These are phyloP conservation scores for Nannochloropsis salina DNA, from an alignment of 108 stramenopile species.

Conservation along the genomic window DNA sequence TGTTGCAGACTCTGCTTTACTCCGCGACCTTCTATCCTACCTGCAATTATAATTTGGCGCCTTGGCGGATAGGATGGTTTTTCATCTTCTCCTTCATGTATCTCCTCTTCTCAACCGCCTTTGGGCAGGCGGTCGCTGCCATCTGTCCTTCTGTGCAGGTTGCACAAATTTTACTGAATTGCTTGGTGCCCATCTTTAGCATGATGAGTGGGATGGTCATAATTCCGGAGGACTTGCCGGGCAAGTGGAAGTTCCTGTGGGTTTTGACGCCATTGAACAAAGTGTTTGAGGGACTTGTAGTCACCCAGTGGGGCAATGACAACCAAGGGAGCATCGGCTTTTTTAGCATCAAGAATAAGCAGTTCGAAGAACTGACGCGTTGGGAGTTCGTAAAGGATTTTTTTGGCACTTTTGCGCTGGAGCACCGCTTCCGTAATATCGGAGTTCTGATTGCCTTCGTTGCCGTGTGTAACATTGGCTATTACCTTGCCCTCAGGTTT, in stretches of 20 bases:
- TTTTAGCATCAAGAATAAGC: not conserved
- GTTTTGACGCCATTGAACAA: slow-evolving; percentile 38
- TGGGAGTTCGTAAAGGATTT: not conserved
- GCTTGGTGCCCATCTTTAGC: not conserved
- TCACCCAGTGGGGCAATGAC: slow-evolving; percentile 28
- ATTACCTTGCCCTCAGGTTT: not conserved
- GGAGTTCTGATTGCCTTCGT: slow-evolving; percentile 1
- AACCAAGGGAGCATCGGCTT: not conserved
- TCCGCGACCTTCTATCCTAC: not conserved
- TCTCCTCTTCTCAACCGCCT: not conserved
- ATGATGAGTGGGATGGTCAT: slow-evolving; percentile 22
- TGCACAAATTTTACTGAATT: slow-evolving; percentile 1
- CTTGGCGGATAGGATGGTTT: not conserved
- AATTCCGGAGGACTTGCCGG: slow-evolving; percentile 2
- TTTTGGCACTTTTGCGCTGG: not conserved
- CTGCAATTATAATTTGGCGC: slow-evolving; percentile 23
- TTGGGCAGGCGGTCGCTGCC: slow-evolving; percentile 8
- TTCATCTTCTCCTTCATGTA: not conserved
- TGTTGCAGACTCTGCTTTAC: not conserved
- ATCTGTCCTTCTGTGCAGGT: not conserved
- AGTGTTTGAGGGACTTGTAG: slow-evolving; percentile 33
- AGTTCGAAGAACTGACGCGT: not conserved
- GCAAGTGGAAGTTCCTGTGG: slow-evolving; percentile 32
- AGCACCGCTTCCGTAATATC: not conserved
- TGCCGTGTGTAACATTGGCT: not conserved